Conservation (phyloP, 768 basidiomycete species). For the Gyrodon lividus region DNA sequence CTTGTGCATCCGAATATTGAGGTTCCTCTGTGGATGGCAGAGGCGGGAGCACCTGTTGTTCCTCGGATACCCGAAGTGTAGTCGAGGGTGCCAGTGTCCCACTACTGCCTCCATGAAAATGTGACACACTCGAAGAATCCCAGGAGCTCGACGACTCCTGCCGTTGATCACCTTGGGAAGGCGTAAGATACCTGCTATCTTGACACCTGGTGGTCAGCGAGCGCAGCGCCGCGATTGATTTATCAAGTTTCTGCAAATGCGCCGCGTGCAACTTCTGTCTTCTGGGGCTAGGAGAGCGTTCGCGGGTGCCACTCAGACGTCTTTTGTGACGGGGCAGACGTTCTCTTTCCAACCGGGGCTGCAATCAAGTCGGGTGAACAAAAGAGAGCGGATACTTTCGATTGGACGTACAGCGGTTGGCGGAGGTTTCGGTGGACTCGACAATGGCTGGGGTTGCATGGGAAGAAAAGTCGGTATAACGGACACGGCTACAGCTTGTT, state of each 20-base stretch:
- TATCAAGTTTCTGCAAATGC: not conserved
- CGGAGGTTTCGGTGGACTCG: not conserved
- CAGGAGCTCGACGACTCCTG: not conserved
- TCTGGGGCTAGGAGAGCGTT: slow-evolving; percentile 3
- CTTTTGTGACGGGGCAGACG: slow-evolving; percentile 10
- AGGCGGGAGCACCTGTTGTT: not conserved
- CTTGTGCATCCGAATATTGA: not conserved
- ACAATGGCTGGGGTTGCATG: not conserved
- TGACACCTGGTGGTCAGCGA: not conserved
- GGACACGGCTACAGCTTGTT: not conserved
- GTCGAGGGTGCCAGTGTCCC: not conserved
- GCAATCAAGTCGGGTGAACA: not conserved
- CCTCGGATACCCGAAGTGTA: not conserved
- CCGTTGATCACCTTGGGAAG: not conserved
- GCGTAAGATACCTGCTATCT: not conserved
- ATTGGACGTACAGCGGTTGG: slow-evolving; percentile 13
- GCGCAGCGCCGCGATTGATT: not conserved
- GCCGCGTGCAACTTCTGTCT: slow-evolving; percentile 13
- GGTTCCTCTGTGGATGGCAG: not conserved
- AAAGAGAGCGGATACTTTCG: not conserved
- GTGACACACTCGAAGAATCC: too few relatives aligned
- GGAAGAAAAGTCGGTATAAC: not conserved
- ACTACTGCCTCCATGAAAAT: too few relatives aligned
- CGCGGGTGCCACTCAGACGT: slow-evolving; percentile 1
- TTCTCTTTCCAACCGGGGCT: slow-evolving; percentile 21